Evolutionary conservation across 169 alveolate species (phyloP), one percentile per base, ranked within the genome.

Genomic region (Eimeria praecox): DNA sequence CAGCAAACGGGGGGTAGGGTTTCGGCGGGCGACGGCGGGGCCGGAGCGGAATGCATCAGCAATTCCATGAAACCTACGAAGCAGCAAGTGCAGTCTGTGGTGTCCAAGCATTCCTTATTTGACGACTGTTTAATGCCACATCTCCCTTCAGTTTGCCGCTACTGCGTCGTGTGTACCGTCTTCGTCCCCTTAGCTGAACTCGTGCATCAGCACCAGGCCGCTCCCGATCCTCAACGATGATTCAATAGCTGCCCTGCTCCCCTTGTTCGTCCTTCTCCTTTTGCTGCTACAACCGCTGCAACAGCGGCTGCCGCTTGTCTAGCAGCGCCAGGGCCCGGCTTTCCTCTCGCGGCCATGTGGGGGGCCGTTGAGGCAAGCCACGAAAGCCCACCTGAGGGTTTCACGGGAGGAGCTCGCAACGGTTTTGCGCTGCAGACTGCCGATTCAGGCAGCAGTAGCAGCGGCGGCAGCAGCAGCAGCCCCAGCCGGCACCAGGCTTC

Each of bases 361-460:
- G 73, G 73, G 73, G 22, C 40, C 40, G 22, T 3, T 62, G 73
- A 38, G 73, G 27, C 30, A 6, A 59, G 30, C 18, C 69, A 18
- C 69, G 30, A 18, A 27, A 27, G 33, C 40, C 73, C 73, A 33
- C 38, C 73, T 27, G 73, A 62, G 73, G 33, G 73, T 62, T 62
- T 62, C 3, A 62, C 38, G 33, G 73, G 73, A 33, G 77, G 92
- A 8, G 92, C 10, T 66, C 40, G 92, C 54, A 69, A 33, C 20
- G 77, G 0, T 6, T 56, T 52, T 33, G 14, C 92, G 54, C 42
- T 83, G 71, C 71, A 18, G 52, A 52, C 73, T 9, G 64, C 46
- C 18, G 52, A 9, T 1, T 83, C 92, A n/a, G 77, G 92, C 35
- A 54, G 56, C 75, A 83, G 75, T 40, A 56, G 73, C 73, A n/a